Conservation (phyloP, 139 green algal genomes). For the Asterochloris erici region DNA sequence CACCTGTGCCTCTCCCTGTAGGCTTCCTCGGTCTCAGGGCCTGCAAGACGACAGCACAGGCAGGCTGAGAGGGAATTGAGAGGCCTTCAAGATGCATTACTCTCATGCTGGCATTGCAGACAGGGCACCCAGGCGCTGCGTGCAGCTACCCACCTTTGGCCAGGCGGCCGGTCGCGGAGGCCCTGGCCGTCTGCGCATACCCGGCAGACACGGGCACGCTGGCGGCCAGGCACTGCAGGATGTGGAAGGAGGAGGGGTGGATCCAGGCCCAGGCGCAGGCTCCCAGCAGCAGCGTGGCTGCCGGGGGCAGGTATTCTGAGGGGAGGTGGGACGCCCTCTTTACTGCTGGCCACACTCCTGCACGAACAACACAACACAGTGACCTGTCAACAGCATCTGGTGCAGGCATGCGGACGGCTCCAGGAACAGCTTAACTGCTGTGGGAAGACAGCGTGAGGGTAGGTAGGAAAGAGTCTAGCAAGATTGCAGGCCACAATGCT, state of each 20-base stretch:
- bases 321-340: conserved; percentile 1
- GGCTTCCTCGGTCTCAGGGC: conserved; percentile 20
- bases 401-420: no score
- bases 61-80: no score
- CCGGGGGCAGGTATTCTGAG: background rate
- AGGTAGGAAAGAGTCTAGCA: no score
- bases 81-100: no score
- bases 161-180: conserved; percentile 8
- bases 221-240: conserved; percentile 10
- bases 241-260: conserved; percentile 12
- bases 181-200: conserved; percentile 24
- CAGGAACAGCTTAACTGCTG: no score
- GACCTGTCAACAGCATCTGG: background rate
- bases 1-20: conserved; percentile 39
- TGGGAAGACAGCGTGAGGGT: no score
- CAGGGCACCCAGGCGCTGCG: no score
- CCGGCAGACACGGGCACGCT: conserved; percentile 11
- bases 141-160: background rate
- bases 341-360: conserved; percentile 4
- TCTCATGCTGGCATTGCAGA: no score
- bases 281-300: conserved; percentile 12
- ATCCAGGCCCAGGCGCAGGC: conserved; percentile 25
- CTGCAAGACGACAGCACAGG: background rate
- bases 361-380: background rate
- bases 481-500: no score